Evolutionary conservation across 2,329 filamentous ascomycete species (phyloP).

Genomic region (Claviceps sp.): DNA sequence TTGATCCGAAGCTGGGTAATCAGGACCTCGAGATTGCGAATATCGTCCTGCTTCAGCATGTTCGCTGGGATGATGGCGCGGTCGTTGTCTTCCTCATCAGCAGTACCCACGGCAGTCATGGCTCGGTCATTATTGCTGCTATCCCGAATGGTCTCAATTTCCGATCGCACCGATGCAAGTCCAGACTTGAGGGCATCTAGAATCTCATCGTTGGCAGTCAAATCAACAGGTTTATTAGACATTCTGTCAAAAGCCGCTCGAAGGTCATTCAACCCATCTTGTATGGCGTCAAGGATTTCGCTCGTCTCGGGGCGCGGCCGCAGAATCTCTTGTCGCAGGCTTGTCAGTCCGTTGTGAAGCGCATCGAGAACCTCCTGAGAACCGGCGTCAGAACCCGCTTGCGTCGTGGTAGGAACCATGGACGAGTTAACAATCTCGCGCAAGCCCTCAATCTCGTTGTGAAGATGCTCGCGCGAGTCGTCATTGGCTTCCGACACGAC

Average conservation of each 20-base stretch:
- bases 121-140: constrained; percentile 33
- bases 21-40: constrained; percentile 74
- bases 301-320: constrained; percentile 57
- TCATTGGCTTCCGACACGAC: constrained; percentile 38
- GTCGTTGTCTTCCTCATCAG: constrained; percentile 13
- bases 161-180: constrained; percentile 58
- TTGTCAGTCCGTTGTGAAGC: constrained; percentile 58
- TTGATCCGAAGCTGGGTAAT: constrained; percentile 74
- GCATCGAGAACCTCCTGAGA: constrained; percentile 58
- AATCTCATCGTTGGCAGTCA: constrained; percentile 80
- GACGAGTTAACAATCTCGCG: constrained; percentile 63
- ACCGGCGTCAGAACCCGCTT: constrained; percentile 20
- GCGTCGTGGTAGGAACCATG: constrained; percentile 45
- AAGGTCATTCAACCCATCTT: constrained; percentile 72
- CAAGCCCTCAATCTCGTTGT: constrained; percentile 69
- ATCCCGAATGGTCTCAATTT: constrained; percentile 68
- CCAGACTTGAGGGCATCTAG: constrained; percentile 78
- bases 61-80: constrained; percentile 28
- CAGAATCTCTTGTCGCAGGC: constrained; percentile 62
- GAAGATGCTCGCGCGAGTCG: constrained; percentile 50
- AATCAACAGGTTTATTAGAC: constrained; percentile 64
- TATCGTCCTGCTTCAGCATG: constrained; percentile 52
- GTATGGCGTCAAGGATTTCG: constrained; percentile 78
- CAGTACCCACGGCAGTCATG: constrained; percentile 38
- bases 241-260: constrained; percentile 65